Evolutionary conservation across 2,329 filamentous ascomycete species (phyloP), one percentile per base, ranked within the genome.

Genomic region (Neofusicoccum sp.): DNA sequence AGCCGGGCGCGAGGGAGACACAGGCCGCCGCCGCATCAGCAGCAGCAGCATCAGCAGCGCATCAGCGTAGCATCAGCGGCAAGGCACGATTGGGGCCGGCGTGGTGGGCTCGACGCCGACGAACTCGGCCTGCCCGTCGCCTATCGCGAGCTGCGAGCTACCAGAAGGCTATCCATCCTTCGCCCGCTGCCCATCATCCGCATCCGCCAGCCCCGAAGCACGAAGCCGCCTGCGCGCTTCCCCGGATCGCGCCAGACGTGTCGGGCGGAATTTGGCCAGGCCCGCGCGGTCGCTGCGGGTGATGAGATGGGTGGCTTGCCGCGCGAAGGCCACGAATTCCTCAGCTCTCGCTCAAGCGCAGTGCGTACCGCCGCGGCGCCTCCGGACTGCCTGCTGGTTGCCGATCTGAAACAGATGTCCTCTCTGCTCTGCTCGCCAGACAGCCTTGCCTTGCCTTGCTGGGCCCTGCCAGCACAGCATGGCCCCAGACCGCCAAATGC

Each of bases 381-480:
- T 29, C 43, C 14, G 43, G 16, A 45, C 4, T 45, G n/a, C 22
- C 43, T 22, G 16, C 11, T 41, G 22, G 5, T 39, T 41, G 50
- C 50, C 37, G 36, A 56, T 56, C 50, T 16, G 36, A 56, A 33
- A 56, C 50, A 11, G n/a, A 43, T 33, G 36, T 58, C 36, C 31
- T 36, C 11, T 7, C 45, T 28, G 29, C 22, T 16, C 44, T 16
- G 22, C 33, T 22, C 39, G 52, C 37, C 7, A 56, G 50, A 56
- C 50, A 56, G 50, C 50, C 52, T 56, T 41, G 52, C 52, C 45
- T 49, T 49, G 45, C 29, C 45, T 49, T 49, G 45, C 45, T 2
- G n/a, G 45, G 37, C 36, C 49, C 33, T 60, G 56, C 43, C 56
- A 60, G 56, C 56, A 49, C 56, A 60, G 56, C 56, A 49, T 31